Evolutionary conservation across 805 yeast genomes (phyloP), one percentile per base, ranked within the genome.

Genomic region (Metschnikowia henanensis): DNA sequence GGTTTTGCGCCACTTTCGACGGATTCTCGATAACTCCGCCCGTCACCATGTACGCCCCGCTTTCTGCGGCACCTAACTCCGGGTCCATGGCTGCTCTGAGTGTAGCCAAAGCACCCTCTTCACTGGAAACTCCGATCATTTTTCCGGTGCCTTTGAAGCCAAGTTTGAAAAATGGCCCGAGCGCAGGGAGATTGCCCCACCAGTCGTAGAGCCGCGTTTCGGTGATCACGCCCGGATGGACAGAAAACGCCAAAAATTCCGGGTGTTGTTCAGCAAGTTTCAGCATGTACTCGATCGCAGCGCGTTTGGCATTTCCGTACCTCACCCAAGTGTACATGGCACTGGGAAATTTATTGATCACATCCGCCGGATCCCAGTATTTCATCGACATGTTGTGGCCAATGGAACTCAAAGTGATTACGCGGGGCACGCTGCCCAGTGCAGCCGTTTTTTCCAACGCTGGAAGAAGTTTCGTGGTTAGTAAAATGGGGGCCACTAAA

Each of bases 201-300:
- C 59, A 47, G 39, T 57, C 56, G 50, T 62, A 68, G 20, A 70
- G 57, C 23, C 52, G 64, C 2, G 75, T 67, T 6, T 57, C 62
- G 16, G 65, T 45, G 37, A 70, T 56, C 4, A 67, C 52, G 0
- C 75, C 75, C 1, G 75, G 75, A 39, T 70, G 75, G 2, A 66
- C 63, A 0, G 74, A 49, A 13, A 65, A 45, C 5, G 58, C 52
- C 22, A 66, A 49, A 9, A 69, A 61, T n/a, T 61, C 52, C 4
- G 71, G 71, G 43, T 61, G 47, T 20, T 51, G 46, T 22, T 48
- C 39, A 13, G 64, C 65, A 13, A 68, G 52, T 35, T 56, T 51
- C 36, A 52, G 60, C 42, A 60, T 56, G 36, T 60, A 52, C 39
- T 67, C 72, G 28, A 70, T 65, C 15, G 49, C 56, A 2, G 67